Base-by-base conservation (phyloP, 441 rosid genomes). In the Biscutella auriculata region DNA sequence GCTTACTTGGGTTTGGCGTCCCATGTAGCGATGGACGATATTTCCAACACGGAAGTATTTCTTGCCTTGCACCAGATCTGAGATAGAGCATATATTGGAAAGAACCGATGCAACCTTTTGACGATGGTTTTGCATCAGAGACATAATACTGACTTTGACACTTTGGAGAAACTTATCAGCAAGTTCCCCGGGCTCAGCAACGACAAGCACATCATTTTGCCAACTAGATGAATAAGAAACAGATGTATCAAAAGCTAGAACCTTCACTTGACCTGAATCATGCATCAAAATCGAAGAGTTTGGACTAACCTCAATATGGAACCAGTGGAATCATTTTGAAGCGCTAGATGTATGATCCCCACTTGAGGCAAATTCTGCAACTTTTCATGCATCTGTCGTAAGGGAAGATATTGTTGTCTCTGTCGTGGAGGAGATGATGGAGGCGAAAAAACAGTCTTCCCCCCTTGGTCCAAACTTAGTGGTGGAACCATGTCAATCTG, bases 151-250 rank as follows among this genome's bases (percentile, higher is more conserved):
- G 75, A 77, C 41, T 78, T 93, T 93, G 40, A 88, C 90, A 49
- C 77, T 83, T 59, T 73, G 97, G 27, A 93, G 81, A 72, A 93
- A 93, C 76, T 79, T 88, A 58, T 84, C 87, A 0, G 97, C 95
- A 16, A 78, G 88, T 60, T 83, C 98, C 62, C 98, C 98, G 54
- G 98, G 98, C 72, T 93, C 98, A 48, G 96, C 95, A 52, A 93
- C 97, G 65, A 88, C 98, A 78, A 88, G 84, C 13, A 93, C 98
- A 63, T 88, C 98, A 69, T 85, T 93, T 73, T 93, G 95, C 97
- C 97, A 93, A 70, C 55, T 43, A 43, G 44, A 67, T 61, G 35
- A 19, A 19, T 19, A 19, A 19, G 23, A n/a, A n/a, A n/a, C 23
- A 19, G 23, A 19, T 19, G 19, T 35, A n/a, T 30, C 52, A 2